A percentile compares a stretch with the other conserved stretches of the same genome.
Conservation (phyloP, 441 rosid genomes). For the Syzygium syzygioides region DNA sequence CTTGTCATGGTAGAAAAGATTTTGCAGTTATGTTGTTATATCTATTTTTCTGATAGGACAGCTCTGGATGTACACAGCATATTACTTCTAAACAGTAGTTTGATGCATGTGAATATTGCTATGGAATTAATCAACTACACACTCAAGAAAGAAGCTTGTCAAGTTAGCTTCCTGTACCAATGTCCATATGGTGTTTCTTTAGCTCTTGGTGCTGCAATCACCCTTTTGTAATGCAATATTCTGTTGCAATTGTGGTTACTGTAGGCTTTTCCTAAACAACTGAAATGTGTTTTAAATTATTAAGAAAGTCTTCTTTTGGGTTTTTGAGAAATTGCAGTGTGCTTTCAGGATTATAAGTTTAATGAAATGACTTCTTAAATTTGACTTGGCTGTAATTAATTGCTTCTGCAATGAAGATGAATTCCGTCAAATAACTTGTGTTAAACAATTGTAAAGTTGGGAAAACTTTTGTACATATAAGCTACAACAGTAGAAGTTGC, state of each 20-base stretch:
- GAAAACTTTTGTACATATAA: background rate
- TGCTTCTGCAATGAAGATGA: background rate
- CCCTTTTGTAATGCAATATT: background rate
- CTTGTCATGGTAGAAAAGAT: background rate
- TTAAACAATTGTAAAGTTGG: background rate
- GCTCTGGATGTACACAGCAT: background rate
- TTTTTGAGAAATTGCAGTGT: background rate
- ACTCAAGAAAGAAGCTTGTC: background rate
- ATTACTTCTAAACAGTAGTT: background rate
- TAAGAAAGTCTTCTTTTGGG: background rate
- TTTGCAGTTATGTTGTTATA: background rate
- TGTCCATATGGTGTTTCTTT: background rate
- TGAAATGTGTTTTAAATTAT: background rate
- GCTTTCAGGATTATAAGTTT: background rate
- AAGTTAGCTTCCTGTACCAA: background rate
- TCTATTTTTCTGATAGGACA: background rate
- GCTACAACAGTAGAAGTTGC: background rate
- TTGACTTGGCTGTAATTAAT: background rate
- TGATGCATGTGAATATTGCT: background rate
- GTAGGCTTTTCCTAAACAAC: background rate
- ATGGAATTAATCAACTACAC: background rate
- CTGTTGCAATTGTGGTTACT: background rate
- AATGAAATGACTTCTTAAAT: background rate
- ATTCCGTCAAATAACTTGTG: background rate
- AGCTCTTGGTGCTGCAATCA: background rate